Evolutionary conservation across 2,329 filamentous ascomycete genomes (phyloP).

Genomic region (Fusarium sp.): DNA sequence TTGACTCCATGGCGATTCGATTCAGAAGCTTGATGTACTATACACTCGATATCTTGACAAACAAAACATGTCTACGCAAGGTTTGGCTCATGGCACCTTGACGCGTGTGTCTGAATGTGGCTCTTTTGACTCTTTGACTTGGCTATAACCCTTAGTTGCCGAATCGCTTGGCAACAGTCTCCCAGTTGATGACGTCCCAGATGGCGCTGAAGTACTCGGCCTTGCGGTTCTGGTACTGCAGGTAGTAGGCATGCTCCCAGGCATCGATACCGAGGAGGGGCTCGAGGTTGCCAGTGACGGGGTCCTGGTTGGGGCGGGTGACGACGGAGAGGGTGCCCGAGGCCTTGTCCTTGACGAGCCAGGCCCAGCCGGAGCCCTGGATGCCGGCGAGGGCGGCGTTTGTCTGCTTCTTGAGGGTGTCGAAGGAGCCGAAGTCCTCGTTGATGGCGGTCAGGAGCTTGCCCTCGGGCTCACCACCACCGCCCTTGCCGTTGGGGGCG

Average conservation of each 20-base stretch:
- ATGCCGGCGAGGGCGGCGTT: slow-evolving; percentile 77
- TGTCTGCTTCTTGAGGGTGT: slow-evolving; percentile 74
- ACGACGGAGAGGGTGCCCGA: slow-evolving; percentile 72
- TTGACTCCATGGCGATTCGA: slow-evolving; percentile 21
- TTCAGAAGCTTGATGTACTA: slow-evolving; percentile 30
- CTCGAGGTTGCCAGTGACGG: slow-evolving; percentile 83
- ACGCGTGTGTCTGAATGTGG: neutral
- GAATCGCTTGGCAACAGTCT: slow-evolving; percentile 84
- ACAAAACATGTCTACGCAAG: slow-evolving; percentile 19
- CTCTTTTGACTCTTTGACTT: neutral
- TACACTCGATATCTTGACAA: slow-evolving; percentile 36
- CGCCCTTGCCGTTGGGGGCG: slow-evolving; percentile 71
- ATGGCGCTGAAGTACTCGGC: slow-evolving; percentile 94
- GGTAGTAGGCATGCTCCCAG: slow-evolving; percentile 96
- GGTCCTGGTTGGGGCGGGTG: slow-evolving; percentile 88
- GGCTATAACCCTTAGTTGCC: slow-evolving; percentile 41
- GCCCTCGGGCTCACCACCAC: slow-evolving; percentile 70
- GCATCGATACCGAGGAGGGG: slow-evolving; percentile 92
- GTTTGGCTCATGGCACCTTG: neutral
- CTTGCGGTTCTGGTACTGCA: slow-evolving; percentile 97
- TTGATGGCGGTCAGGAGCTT: slow-evolving; percentile 74
- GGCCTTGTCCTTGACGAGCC: slow-evolving; percentile 80
- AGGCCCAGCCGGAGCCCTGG: slow-evolving; percentile 91
- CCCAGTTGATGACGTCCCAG: slow-evolving; percentile 98
- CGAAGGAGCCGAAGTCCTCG: slow-evolving; percentile 74